These are phyloP conservation scores for Sporothrix luriei DNA, from an alignment of 2,329 filamentous ascomycete species.

Conservation along the genomic window DNA sequence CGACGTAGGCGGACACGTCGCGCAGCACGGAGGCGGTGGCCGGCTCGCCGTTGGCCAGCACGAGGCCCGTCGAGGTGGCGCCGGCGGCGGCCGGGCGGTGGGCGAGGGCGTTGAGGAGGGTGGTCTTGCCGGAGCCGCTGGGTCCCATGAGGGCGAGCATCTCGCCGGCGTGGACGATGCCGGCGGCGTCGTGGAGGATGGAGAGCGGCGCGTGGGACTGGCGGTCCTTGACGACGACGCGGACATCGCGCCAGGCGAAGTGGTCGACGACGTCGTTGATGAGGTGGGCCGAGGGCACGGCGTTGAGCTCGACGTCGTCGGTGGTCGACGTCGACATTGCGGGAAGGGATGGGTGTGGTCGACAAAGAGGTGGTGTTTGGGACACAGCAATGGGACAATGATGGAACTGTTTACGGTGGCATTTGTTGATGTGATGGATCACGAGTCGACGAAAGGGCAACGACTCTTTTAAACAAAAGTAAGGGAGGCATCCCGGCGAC, in stretches of 20 bases:
- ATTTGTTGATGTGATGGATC: too few relatives aligned
- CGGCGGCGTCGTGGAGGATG: constrained; percentile 65
- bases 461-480: too few relatives aligned
- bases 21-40: constrained; percentile 61
- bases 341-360: neutral
- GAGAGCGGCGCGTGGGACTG: constrained; percentile 63
- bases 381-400: neutral
- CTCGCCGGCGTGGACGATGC: constrained; percentile 68
- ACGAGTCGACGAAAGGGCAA: too few relatives aligned
- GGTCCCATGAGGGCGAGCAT: constrained; percentile 82
- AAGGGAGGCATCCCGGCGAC: too few relatives aligned
- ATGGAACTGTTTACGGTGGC: too few relatives aligned
- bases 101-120: constrained; percentile 77
- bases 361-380: too few relatives aligned
- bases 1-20: constrained; percentile 73
- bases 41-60: constrained; percentile 64
- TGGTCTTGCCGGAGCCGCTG: constrained; percentile 75
- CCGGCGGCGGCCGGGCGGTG: constrained; percentile 55
- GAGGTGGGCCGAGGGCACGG: constrained; percentile 53
- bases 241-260: constrained; percentile 68
- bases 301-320: constrained; percentile 41
- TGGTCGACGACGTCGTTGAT: constrained; percentile 64
- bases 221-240: constrained; percentile 74
- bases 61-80: constrained; percentile 50
- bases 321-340: constrained; percentile 4